Percentiles rank a stretch among this genome's conserved stretches.
These are phyloP conservation scores for Nicotiana benthamiana DNA, from an alignment of 257 asterid genomes.

Conservation along the genomic window DNA sequence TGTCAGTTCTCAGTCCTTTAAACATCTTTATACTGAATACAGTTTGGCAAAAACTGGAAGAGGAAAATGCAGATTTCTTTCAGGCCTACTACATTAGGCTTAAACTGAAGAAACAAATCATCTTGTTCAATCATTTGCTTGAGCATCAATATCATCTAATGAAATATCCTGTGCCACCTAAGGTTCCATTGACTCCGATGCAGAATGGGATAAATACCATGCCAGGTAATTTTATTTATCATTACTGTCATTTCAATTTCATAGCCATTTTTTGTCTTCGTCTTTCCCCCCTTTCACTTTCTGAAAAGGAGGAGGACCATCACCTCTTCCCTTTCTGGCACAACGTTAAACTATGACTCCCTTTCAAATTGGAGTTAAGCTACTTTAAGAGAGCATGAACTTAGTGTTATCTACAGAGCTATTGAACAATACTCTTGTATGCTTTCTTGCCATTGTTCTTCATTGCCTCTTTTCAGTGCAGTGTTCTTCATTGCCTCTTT, in stretches of 20 bases:
- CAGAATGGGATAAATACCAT: constrained; percentile 77
- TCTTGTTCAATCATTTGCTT: constrained; percentile 80
- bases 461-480: constrained; percentile 33
- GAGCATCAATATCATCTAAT: constrained; percentile 75
- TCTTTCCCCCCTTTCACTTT: neutral
- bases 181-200: constrained; percentile 75
- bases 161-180: constrained; percentile 74
- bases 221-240: constrained; percentile 54
- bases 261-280: neutral
- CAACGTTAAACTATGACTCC: neutral
- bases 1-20: neutral
- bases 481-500: constrained; percentile 37
- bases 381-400: neutral
- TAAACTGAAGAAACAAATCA: constrained; percentile 88
- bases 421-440: neutral
- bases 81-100: constrained; percentile 91
- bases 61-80: constrained; percentile 89
- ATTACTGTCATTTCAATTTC: neutral
- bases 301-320: neutral
- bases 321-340: neutral
- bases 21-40: constrained; percentile 2
- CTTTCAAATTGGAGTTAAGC: neutral
- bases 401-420: neutral
- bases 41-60: constrained; percentile 99
- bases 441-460: constrained; percentile 18